Evolutionary conservation across 805 yeast species (phyloP).

Genomic region (Cyberlindnera petersonii): DNA sequence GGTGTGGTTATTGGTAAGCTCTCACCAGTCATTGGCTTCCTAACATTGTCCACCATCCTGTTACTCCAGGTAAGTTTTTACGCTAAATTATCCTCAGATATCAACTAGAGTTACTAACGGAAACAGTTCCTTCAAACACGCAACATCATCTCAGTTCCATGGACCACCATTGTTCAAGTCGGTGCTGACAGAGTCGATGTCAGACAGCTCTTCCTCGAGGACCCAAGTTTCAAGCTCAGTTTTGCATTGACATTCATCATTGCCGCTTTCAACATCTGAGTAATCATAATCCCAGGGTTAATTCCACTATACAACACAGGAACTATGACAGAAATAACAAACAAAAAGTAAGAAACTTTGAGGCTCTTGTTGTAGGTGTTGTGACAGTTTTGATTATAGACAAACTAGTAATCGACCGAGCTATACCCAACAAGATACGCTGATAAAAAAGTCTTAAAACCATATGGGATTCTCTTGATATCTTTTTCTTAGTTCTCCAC

Average conservation of each 20-base stretch:
- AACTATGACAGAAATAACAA: too few species aligned
- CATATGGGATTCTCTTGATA: too few species aligned
- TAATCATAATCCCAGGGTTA: too few species aligned
- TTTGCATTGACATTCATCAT: slow-evolving; percentile 53
- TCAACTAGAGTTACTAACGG: slow-evolving; percentile 5
- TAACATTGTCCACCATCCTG: slow-evolving; percentile 43
- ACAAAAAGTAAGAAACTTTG: too few species aligned
- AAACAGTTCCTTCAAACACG: slow-evolving; percentile 55
- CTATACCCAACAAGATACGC: too few species aligned
- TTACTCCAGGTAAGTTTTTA: slow-evolving; percentile 23
- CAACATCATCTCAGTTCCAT: slow-evolving; percentile 44
- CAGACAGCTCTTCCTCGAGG: slow-evolving; percentile 48
- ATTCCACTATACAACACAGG: too few species aligned
- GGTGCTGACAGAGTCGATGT: slow-evolving; percentile 42
- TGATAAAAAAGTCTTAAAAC: too few species aligned
- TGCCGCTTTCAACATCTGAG: slow-evolving; percentile 50
- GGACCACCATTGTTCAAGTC: slow-evolving; percentile 34
- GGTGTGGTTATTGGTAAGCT: slow-evolving; percentile 60
- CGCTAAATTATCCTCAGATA: neutral
- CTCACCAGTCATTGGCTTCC: slow-evolving; percentile 47
- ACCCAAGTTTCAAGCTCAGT: slow-evolving; percentile 57
- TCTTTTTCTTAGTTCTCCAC: too few species aligned
- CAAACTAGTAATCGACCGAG: too few species aligned
- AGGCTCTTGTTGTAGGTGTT: too few species aligned
- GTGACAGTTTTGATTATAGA: too few species aligned